Evolutionary conservation across 2,329 filamentous ascomycete species (phyloP).

Genomic region (Trichophyton simii): DNA sequence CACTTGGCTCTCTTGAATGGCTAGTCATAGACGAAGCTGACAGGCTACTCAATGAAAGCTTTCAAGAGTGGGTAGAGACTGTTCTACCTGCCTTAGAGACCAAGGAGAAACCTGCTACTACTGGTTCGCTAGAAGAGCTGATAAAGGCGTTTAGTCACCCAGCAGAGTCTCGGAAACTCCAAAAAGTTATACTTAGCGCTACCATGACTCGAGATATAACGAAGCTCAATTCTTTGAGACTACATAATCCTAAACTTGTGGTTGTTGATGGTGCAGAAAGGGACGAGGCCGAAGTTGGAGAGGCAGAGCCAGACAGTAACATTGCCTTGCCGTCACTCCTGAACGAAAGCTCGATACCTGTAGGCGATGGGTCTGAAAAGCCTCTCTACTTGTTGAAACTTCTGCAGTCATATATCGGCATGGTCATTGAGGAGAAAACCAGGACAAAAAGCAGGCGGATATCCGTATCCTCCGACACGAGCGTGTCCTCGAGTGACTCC

Average conservation of each 20-base stretch:
- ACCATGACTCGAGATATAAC: constrained; percentile 83
- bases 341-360: constrained; percentile 53
- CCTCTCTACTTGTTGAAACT: constrained; percentile 76
- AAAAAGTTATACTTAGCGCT: constrained; percentile 79
- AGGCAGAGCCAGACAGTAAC: constrained; percentile 7
- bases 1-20: constrained; percentile 67
- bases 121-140: constrained; percentile 29
- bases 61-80: constrained; percentile 74
- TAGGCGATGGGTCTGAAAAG: constrained; percentile 58
- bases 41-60: constrained; percentile 78
- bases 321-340: constrained; percentile 47
- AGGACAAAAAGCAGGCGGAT: neutral
- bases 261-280: constrained; percentile 50
- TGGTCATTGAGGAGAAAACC: constrained; percentile 5
- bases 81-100: constrained; percentile 49
- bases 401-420: constrained; percentile 38
- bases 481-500: constrained; percentile 15
- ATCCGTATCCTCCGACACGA: neutral
- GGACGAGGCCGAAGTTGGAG: constrained; percentile 10
- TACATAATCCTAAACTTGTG: constrained; percentile 63
- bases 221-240: constrained; percentile 59
- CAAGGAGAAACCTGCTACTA: constrained; percentile 39
- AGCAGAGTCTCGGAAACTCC: constrained; percentile 38
- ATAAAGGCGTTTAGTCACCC: constrained; percentile 26
- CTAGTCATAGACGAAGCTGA: constrained; percentile 90